Base-by-base conservation (phyloP, 2,329 filamentous ascomycete species). In the Xylariaceae sp. region DNA sequence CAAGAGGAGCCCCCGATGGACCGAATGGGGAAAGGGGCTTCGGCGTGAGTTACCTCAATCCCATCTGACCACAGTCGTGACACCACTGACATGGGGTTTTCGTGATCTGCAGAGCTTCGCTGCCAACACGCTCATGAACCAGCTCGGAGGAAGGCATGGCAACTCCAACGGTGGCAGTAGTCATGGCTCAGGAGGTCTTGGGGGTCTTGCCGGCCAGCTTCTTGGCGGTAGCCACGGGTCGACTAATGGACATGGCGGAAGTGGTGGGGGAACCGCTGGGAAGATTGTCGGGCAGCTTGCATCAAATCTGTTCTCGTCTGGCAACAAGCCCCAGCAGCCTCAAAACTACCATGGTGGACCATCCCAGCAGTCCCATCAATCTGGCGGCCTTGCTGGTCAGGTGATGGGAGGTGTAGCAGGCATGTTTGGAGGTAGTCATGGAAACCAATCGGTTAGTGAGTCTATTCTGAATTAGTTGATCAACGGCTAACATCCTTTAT, bases 21-120 rank as follows among this genome's bases (percentile, higher is more conserved):
- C 70, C 68, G 19, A 65, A 68, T 19, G 73, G 78, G 26, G 81
- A 86, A 38, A 73, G 83, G 48, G 78, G 81, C 31, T 64, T 87
- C 42, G 80, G 82, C 47, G 82, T 86, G 75, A 61, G 81, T 73
- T 42, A 32, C 37, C 48, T 40, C 43, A 39, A 11, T 26, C 22
- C 22, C 11, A 11, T 11, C 11, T 6, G 22, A 26, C 22, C 22
- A 6, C 22, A 26, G 6, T 26, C 6, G 11, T 26, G 6, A 11
- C 22, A 33, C 43, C 33, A 42, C 55, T 62, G 43, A 62, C 49
- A 30, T 16, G 37, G 17, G 44, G 54, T 35, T 41, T 37, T 44
- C 13, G 29, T 37, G 18, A 31, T 38, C 41, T 35, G 38, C 52
- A 82, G 79, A 73, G 66, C 55, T 73, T 83, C 59, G 79, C 81